Conservation (phyloP, 2,329 filamentous ascomycete species). For the Diaporthe sp. region DNA sequence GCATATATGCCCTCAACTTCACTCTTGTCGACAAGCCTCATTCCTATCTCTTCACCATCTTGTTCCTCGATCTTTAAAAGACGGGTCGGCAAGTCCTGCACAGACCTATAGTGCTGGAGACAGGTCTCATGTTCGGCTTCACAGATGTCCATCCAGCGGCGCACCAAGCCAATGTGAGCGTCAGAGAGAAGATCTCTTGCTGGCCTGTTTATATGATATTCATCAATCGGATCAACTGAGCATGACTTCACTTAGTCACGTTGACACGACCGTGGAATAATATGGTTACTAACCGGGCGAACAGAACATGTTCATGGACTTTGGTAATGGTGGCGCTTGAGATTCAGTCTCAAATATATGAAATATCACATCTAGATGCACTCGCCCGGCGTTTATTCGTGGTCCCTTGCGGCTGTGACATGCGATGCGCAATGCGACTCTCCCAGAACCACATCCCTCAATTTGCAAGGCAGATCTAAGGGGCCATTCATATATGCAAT, state of each 20-base stretch:
- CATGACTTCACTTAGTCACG: not conserved
- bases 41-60: not conserved
- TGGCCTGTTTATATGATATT: not conserved
- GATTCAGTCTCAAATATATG: not conserved
- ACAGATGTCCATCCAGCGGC: constrained; percentile 7
- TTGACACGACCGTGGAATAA: not conserved
- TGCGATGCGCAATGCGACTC: not conserved
- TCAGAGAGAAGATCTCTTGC: not conserved
- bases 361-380: not conserved
- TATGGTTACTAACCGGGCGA: not conserved
- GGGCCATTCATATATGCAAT: too few relatives aligned
- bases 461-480: not conserved
- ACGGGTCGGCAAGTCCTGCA: not conserved
- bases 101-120: not conserved
- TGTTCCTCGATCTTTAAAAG: not conserved
- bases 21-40: not conserved
- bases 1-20: not conserved
- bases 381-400: not conserved
- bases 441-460: not conserved
- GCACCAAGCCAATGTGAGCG: not conserved
- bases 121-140: constrained; percentile 13
- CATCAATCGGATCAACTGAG: not conserved
- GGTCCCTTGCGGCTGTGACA: fast-evolving
- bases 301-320: not conserved
- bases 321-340: not conserved